Percentiles rank a stretch among this genome's conserved stretches.
These are phyloP conservation scores for Ascochyta clinopodiicola DNA, from an alignment of 2,329 filamentous ascomycete species.

Conservation along the genomic window DNA sequence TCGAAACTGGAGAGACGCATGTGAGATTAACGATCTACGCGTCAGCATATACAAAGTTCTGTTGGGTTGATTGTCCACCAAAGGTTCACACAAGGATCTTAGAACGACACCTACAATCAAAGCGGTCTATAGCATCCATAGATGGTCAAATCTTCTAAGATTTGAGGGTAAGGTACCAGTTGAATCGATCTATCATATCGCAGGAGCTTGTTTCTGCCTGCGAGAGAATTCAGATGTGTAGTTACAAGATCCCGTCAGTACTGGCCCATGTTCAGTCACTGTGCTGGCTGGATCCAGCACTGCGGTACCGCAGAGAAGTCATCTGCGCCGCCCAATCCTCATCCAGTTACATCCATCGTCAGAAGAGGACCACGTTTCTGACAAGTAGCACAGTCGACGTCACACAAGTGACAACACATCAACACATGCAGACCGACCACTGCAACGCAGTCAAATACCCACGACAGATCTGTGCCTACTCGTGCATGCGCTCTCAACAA, in stretches of 20 bases:
- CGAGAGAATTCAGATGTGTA: too few relatives aligned
- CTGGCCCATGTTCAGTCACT: neutral
- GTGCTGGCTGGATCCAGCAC: neutral
- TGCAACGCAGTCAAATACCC: neutral
- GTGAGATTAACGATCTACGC: slow-evolving; percentile 10
- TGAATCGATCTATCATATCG: too few relatives aligned
- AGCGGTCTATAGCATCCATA: neutral
- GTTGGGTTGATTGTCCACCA: slow-evolving; percentile 4
- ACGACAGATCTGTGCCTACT: too few relatives aligned
- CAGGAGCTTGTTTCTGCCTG: too few relatives aligned
- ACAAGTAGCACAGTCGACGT: slow-evolving; percentile 2
- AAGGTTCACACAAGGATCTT: neutral
- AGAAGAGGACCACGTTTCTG: neutral
- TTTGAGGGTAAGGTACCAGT: too few relatives aligned
- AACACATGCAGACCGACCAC: neutral
- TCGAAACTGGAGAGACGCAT: neutral
- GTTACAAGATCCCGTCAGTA: neutral
- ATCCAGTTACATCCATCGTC: neutral
- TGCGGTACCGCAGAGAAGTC: neutral
- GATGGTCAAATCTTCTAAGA: too few relatives aligned
- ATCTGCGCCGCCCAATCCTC: neutral
- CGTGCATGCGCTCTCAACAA: too few relatives aligned
- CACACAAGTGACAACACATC: neutral
- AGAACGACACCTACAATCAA: neutral
- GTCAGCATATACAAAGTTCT: slow-evolving; percentile 5